Percentiles rank a stretch among this genome's conserved stretches.
Evolutionary conservation across 371 early-diverging fungal species (phyloP).

Genomic region (Rhizopus sp.): DNA sequence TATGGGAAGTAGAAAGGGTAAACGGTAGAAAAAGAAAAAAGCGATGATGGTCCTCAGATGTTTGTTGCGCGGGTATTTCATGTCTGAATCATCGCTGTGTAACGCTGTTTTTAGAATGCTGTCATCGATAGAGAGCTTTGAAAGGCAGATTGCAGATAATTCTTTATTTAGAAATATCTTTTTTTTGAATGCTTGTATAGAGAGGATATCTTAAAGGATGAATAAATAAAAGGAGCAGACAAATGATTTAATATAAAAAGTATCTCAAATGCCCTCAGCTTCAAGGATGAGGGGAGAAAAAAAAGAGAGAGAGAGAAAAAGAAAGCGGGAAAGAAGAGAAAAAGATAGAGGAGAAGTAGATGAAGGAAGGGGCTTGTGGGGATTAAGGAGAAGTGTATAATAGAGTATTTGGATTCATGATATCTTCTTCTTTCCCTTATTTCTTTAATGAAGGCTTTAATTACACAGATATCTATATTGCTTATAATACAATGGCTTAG

Average conservation of each 20-base stretch:
- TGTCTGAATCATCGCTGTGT: background rate
- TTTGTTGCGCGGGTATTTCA: background rate
- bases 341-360: no score
- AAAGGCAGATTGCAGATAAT: no score
- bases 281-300: background rate
- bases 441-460: background rate
- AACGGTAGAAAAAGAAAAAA: conserved; percentile 11
- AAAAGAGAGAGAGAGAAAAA: background rate
- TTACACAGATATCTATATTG: conserved; percentile 27
- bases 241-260: background rate
- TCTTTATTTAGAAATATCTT: no score
- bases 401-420: background rate
- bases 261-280: background rate
- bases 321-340: background rate
- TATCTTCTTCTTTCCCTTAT: background rate
- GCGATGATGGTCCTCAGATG: background rate
- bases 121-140: no score
- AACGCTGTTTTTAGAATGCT: background rate
- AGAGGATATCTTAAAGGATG: background rate
- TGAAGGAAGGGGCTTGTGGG: no score
- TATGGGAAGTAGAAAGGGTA: conserved; percentile 1
- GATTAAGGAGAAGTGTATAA: no score
- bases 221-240: no score
- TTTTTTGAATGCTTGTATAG: no score
- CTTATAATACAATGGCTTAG: conserved; percentile 38